A percentile compares a stretch with the other conserved stretches of the same genome.
phyloP scores from a whole-genome alignment of 371 early-diverging fungal genomes.

The Paraphysoderma sedebokerense region DNA sequence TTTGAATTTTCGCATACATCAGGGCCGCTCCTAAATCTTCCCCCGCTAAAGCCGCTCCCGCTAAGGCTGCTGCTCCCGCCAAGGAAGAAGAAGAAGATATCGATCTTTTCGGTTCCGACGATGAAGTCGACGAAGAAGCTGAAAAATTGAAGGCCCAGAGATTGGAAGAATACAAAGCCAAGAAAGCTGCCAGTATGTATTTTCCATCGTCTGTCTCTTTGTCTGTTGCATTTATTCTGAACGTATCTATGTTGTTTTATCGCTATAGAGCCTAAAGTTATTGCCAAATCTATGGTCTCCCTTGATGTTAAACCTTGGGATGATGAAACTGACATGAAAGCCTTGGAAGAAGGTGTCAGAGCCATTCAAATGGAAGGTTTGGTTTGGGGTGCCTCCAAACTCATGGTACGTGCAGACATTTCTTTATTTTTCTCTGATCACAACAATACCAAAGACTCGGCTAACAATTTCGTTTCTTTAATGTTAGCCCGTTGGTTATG shows the following conservation, averaged over 20 bases:
- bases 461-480: too few species aligned
- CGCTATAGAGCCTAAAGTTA: conserved; percentile 66
- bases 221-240: not conserved
- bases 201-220: not conserved
- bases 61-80: conserved; percentile 36
- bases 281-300: conserved; percentile 82
- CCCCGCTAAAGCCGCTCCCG: conserved; percentile 20
- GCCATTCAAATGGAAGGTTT: conserved; percentile 73
- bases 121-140: conserved; percentile 81
- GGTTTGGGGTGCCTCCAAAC: conserved; percentile 69
- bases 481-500: conserved; percentile 78
- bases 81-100: conserved; percentile 81
- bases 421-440: conserved; percentile 8
- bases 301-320: conserved; percentile 96
- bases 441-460: too few species aligned
- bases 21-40: too few species aligned
- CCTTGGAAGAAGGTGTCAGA: conserved; percentile 51
- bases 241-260: conserved; percentile 6
- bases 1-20: too few species aligned
- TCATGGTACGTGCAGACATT: conserved; percentile 13
- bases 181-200: conserved; percentile 80
- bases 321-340: conserved; percentile 79
- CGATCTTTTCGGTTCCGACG: conserved; percentile 90
- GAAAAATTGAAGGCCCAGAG: conserved; percentile 74
- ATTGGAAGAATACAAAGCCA: conserved; percentile 78